Base-by-base conservation (phyloP, 352 stramenopile species). In the Globisporangium perplexum region DNA sequence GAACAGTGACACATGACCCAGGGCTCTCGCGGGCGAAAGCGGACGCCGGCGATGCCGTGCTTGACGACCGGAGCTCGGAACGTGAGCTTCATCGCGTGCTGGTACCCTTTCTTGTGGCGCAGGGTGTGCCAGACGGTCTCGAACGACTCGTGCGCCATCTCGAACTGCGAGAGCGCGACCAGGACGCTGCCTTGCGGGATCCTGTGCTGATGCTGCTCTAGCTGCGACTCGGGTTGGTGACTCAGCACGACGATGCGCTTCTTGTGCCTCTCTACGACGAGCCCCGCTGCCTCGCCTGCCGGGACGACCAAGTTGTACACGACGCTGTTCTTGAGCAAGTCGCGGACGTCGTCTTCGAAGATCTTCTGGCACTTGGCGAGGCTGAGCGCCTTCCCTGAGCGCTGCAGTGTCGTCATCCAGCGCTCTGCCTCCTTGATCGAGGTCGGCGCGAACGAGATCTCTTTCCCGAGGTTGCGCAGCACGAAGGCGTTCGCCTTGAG, bases 91-190 rank as follows among this genome's bases (percentile, higher is more conserved):
- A 86, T 86, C 7, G 60, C 50, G 42, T 77, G 67, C 33, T 68
- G 63, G 36, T 68, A 72, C 22, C 57, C 65, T 44, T 83, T 84
- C 53, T 83, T 79, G 49, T 85, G 72, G 1, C 70, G 68, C 23
- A 89, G 33, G 14, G 68, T 67, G 52, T 89, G 76, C 78, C 78
- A 89, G 55, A 89, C 81, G 12, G 66, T 86, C 50, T 89, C 72
- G 38, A 76, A 83, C 33, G 78, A 80, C 49, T 89, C 74, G 54
- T 85, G 67, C 33, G 66, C 53, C 61, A 89, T 87, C n/a, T 66
- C 76, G 30, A 76, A 76, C 42, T 89, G 69, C 17, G 65, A 65
- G 47, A 87, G 73, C 0, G 62, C 72, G 7, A 87, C 61, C 15
- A 89, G 49, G 1, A 84, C 74, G 28, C 78, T 89, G 12, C 75